Conservation (phyloP, 768 basidiomycete genomes). For the Termitomyces sp. region DNA sequence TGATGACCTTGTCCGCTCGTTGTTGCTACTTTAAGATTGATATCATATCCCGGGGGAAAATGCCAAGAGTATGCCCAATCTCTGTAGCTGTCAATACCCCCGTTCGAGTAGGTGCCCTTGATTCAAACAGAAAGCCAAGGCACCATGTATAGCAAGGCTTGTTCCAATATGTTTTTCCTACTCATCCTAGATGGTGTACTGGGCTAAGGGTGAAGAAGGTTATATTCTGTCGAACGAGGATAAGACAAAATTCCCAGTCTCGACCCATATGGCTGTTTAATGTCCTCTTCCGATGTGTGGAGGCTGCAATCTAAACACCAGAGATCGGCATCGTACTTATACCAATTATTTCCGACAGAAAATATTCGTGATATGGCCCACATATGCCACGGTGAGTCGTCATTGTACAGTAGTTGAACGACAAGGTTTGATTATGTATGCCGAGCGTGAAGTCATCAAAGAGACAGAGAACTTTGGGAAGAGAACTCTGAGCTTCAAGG, state of each 20-base stretch:
- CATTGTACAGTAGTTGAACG: neutral
- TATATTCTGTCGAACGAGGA: conserved; percentile 1
- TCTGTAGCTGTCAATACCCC: neutral
- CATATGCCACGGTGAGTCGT: neutral
- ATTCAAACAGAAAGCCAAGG: neutral
- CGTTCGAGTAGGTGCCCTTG: neutral
- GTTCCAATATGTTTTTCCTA: no score
- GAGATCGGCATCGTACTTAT: neutral
- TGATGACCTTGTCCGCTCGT: no score
- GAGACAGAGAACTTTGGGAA: neutral
- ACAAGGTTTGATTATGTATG: neutral
- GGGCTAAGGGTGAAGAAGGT: neutral
- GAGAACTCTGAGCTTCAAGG: neutral
- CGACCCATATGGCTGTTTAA: neutral
- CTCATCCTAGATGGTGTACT: neutral
- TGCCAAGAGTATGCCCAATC: neutral
- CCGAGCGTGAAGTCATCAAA: neutral
- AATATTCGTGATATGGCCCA: neutral
- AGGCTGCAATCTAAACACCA: neutral
- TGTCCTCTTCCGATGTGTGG: no score
- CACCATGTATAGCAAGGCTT: neutral
- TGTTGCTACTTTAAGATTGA: no score
- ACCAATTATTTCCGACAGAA: neutral
- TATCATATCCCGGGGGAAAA: no score
- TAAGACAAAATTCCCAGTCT: neutral